Evolutionary conservation across 805 yeast genomes (phyloP).

Genomic region (Candida sanyiensis): DNA sequence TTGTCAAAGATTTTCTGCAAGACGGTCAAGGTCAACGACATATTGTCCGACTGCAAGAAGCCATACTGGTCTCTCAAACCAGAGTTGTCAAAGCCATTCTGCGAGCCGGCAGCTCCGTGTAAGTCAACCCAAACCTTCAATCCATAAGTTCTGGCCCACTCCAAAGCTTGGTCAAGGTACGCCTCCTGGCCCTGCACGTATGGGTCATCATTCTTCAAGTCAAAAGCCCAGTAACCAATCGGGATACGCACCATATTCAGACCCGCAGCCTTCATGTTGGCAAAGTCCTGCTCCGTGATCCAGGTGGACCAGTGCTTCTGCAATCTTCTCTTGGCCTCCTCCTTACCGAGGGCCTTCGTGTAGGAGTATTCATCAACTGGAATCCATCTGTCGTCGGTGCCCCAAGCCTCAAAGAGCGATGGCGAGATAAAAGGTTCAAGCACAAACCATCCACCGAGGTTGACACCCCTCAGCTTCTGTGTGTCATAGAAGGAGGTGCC

Average conservation of each 20-base stretch:
- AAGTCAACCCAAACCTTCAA: conserved; percentile 85
- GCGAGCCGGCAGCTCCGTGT: conserved; percentile 97
- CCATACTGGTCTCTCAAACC: conserved; percentile 63
- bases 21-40: conserved; percentile 49
- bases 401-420: conserved; percentile 53
- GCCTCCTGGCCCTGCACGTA: conserved; percentile 76
- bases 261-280: conserved; percentile 52
- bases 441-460: conserved; percentile 88
- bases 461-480: conserved; percentile 50
- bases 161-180: conserved; percentile 70
- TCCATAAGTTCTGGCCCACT: conserved; percentile 60
- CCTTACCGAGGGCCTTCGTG: conserved; percentile 53
- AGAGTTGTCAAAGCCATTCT: conserved; percentile 93
- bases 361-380: conserved; percentile 85
- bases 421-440: conserved; percentile 86
- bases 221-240: conserved; percentile 92
- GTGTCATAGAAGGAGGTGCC: conserved; percentile 19
- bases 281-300: conserved; percentile 69
- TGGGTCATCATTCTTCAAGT: conserved; percentile 60
- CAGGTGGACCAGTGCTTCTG: conserved; percentile 73
- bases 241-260: conserved; percentile 87
- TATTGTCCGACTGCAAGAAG: conserved; percentile 54
- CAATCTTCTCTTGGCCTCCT: conserved; percentile 46
- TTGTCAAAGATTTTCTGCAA: conserved; percentile 49
- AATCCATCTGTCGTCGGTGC: conserved; percentile 28